Conservation (phyloP, 169 alveolate genomes). For the Plasmodium reichenowi region DNA sequence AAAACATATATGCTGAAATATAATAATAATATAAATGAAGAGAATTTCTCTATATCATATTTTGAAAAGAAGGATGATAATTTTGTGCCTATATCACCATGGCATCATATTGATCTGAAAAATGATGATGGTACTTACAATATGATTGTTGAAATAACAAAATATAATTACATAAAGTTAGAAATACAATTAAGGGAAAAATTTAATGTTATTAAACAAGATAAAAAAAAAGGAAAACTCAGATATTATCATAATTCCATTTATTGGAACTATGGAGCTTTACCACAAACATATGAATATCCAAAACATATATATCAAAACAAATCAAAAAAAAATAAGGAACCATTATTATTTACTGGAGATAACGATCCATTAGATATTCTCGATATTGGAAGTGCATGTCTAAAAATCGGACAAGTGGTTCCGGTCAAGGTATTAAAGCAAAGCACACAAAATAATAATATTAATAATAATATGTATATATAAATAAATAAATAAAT, state of each 20-base stretch:
- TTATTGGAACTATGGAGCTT: constrained; percentile 73
- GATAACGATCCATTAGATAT: constrained; percentile 68
- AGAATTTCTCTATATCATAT: constrained; percentile 35
- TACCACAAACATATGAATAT: constrained; percentile 54
- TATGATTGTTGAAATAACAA: constrained; percentile 60
- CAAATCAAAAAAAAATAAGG: neutral
- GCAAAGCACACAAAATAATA: neutral
- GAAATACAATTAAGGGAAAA: constrained; percentile 53
- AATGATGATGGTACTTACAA: constrained; percentile 69
- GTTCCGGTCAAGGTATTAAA: constrained; percentile 63
- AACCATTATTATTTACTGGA: constrained; percentile 35
- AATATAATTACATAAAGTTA: constrained; percentile 62
- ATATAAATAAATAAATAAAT: neutral
- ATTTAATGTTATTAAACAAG: constrained; percentile 68
- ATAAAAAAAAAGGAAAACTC: constrained; percentile 61
- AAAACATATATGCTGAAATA: constrained; percentile 60
- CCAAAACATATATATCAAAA: constrained; percentile 42
- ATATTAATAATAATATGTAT: neutral
- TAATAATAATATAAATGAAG: constrained; percentile 47
- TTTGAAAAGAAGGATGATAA: constrained; percentile 39
- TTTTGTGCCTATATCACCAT: constrained; percentile 47
- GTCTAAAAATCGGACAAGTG: constrained; percentile 44
- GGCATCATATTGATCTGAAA: constrained; percentile 56
- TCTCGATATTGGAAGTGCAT: constrained; percentile 35
- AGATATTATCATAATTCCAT: constrained; percentile 63